These are phyloP conservation scores for Cryptococcus amylolentus DNA, from an alignment of 1,284 basidiomycete species.

Conservation along the genomic window DNA sequence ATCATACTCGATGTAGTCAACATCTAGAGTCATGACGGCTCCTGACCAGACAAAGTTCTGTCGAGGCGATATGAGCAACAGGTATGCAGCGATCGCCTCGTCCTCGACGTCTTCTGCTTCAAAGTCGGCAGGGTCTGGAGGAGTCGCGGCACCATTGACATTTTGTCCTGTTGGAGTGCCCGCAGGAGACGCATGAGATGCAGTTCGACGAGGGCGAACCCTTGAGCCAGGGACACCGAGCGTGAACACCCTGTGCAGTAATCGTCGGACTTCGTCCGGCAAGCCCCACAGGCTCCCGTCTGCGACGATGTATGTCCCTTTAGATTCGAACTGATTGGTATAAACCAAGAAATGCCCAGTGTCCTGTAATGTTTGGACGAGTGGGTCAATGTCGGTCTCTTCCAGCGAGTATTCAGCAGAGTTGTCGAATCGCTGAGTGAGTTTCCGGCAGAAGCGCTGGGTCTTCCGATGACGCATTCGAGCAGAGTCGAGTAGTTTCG, in stretches of 20 bases:
- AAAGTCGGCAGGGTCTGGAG: conserved; percentile 51
- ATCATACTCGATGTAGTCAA: conserved; percentile 70
- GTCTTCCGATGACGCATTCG: conserved; percentile 89
- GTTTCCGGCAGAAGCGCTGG: conserved; percentile 81
- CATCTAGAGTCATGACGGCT: conserved; percentile 63
- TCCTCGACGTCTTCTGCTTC: conserved; percentile 47
- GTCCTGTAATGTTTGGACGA: conserved; percentile 76
- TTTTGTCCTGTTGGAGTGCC: background rate
- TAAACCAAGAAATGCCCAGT: conserved; percentile 95
- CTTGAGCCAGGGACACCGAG: conserved; percentile 20
- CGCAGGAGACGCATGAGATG: conserved; percentile 28
- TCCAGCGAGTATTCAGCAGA: conserved; percentile 91
- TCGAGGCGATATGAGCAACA: conserved; percentile 82
- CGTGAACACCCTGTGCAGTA: conserved; percentile 79
- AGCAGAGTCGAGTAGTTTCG: conserved; percentile 89
- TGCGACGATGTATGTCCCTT: conserved; percentile 91
- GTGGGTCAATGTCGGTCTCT: conserved; percentile 69
- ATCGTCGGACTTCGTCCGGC: conserved; percentile 73
- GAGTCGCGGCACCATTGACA: conserved; percentile 49
- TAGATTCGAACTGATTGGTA: conserved; percentile 80
- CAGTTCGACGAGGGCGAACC: conserved; percentile 6
- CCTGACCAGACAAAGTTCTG: conserved; percentile 93
- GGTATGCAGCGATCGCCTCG: conserved; percentile 58
- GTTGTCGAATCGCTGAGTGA: conserved; percentile 86
- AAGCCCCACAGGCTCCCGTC: conserved; percentile 76